Evolutionary conservation across 2,329 filamentous ascomycete genomes (phyloP).

Genomic region (Colletotrichum caudatum): DNA sequence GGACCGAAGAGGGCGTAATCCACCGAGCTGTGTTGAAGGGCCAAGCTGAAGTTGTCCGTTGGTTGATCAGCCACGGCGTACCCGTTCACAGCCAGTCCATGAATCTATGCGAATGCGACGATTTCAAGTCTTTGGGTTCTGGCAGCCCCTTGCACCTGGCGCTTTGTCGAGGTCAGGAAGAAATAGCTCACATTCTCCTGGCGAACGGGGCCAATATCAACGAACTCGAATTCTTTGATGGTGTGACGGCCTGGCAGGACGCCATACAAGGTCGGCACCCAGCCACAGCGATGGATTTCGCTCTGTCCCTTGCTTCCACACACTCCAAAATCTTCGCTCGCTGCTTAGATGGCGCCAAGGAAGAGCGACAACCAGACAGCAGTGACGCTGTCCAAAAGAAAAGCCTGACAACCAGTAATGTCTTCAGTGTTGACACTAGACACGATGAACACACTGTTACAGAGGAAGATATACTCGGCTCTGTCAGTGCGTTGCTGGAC

Average conservation of each 20-base stretch:
- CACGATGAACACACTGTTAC: background rate
- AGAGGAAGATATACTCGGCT: background rate
- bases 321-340: background rate
- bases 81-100: background rate
- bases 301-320: background rate
- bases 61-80: conserved; percentile 8
- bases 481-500: background rate
- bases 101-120: background rate
- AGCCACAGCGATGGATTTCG: background rate
- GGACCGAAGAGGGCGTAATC: background rate
- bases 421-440: background rate
- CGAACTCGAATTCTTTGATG: background rate
- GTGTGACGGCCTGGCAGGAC: background rate
- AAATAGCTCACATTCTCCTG: background rate
- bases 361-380: background rate
- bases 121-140: too few species aligned
- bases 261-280: background rate
- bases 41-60: background rate
- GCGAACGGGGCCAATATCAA: background rate
- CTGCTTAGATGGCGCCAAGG: background rate
- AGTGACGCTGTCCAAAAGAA: background rate
- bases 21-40: background rate
- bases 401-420: background rate
- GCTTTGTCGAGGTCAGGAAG: background rate
- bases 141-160: conserved; percentile 1